These are phyloP conservation scores for Candida xiaguanensis DNA, from an alignment of 805 yeast genomes.

Conservation along the genomic window DNA sequence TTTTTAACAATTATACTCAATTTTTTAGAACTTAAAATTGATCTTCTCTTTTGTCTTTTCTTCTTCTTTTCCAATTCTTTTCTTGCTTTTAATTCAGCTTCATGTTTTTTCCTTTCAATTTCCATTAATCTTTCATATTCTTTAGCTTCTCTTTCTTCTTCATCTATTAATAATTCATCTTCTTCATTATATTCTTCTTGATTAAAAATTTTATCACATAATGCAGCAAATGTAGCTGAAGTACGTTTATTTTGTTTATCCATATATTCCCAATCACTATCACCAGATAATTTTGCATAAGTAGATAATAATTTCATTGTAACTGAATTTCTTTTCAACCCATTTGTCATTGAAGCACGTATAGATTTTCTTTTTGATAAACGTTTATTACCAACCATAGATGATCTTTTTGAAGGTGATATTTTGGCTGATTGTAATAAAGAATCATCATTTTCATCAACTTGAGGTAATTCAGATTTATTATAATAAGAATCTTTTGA, in stretches of 20 bases:
- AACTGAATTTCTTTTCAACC: conserved; percentile 63
- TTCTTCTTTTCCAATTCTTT: conserved; percentile 45
- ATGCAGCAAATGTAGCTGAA: conserved; percentile 71
- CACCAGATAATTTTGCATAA: conserved; percentile 65
- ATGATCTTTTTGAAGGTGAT: conserved; percentile 22
- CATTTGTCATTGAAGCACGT: conserved; percentile 38
- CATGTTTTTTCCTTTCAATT: conserved; percentile 45
- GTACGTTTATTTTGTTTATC: conserved; percentile 74
- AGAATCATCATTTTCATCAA: conserved; percentile 16
- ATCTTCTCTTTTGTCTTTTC: conserved; percentile 38
- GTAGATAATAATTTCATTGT: conserved; percentile 69
- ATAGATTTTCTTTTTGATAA: conserved; percentile 32
- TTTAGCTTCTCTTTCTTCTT: conserved; percentile 38
- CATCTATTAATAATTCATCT: conserved; percentile 43
- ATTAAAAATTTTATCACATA: conserved; percentile 73
- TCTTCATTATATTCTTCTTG: conserved; percentile 54
- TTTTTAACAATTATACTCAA: conserved; percentile 35
- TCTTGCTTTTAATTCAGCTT: conserved; percentile 49
- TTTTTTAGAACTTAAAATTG: conserved; percentile 35
- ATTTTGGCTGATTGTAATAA: conserved; percentile 28
- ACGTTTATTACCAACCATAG: conserved; percentile 26
- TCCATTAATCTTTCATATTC: conserved; percentile 48
- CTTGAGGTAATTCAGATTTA: conserved; percentile 14
- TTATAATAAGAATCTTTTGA: conserved; percentile 27
- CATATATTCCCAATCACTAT: conserved; percentile 64